Evolutionary conservation across 2,329 filamentous ascomycete genomes (phyloP).

Genomic region (Botrytis galanthina): DNA sequence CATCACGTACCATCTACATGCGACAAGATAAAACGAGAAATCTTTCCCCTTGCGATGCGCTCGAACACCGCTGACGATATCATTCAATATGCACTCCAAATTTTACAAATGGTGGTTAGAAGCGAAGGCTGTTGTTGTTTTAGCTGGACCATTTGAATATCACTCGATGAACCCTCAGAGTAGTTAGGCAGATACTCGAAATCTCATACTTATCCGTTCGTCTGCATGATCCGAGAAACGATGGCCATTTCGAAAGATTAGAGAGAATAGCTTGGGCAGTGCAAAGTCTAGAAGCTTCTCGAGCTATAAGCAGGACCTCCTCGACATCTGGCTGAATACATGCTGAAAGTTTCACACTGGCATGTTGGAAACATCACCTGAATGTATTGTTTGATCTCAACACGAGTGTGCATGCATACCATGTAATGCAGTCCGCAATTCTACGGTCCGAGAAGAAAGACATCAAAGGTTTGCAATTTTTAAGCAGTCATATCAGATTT

Average conservation of each 20-base stretch:
- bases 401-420: neutral
- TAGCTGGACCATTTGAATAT: neutral
- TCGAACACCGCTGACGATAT: neutral
- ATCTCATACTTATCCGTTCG: neutral
- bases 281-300: neutral
- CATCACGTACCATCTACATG: neutral
- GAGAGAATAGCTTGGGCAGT: neutral
- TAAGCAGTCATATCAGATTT: neutral
- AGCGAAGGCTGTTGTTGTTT: neutral
- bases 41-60: neutral
- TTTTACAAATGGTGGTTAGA: neutral
- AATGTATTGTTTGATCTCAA: neutral
- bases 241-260: neutral
- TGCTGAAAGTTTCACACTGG: neutral
- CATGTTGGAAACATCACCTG: neutral
- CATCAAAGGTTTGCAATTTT: neutral
- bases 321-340: neutral
- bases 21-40: neutral
- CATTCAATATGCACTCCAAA: neutral
- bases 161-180: neutral
- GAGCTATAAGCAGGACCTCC: neutral
- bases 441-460: neutral
- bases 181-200: neutral
- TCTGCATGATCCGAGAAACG: neutral
- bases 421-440: neutral